Evolutionary conservation across 805 yeast species (phyloP), one percentile per base, ranked within the genome.

Genomic region (Scheffersomyces ergatensis): DNA sequence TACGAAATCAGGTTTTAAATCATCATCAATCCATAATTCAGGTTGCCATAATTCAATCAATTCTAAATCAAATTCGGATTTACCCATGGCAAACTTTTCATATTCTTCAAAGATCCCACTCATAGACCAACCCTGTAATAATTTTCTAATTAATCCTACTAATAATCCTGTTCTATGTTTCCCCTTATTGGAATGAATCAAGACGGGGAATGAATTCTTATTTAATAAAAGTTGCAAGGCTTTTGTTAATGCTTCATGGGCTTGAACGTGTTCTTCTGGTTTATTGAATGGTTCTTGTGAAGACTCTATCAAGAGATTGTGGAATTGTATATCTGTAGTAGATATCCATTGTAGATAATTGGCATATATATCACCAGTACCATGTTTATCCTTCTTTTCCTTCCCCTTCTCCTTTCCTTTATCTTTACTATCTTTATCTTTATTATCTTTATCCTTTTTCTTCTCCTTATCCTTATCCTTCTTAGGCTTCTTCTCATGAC

Each of bases 141-240:
- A 60, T 56, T 88, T 89, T 36, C 99, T 67, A 75, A 92, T 82
- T 23, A 89, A 73, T 0, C 97, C 99, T n/a, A 90, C 95, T 32
- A 90, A 70, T 1, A 93, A 90, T 0, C 98, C 98, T 2, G 89
- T 90, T 33, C 99, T 65, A 59, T 92, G 99, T 60, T 93, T 93
- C n/a, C 99, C 99, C 66, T 92, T 92, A 62, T 93, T 89, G 3
- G 97, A 89, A 60, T 93, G 98, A 11, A 92, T 77, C 42, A 92
- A 69, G 11, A 92, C 80, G 1, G 99, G 99, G 57, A 85, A 88
- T 58, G 89, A 89, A 12, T 81, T 78, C 35, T 70, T 71, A 51
- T 84, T 76, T 24, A 82, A 57, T 36, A 85, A 69, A 27, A 84
- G 53, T 41, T 76, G 69, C 32, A 85, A 64, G 1, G 87, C 82